Percentiles rank a stretch among this genome's conserved stretches.
phyloP scores from a whole-genome alignment of 345 rosid genomes.

The Iberis pinnata region DNA sequence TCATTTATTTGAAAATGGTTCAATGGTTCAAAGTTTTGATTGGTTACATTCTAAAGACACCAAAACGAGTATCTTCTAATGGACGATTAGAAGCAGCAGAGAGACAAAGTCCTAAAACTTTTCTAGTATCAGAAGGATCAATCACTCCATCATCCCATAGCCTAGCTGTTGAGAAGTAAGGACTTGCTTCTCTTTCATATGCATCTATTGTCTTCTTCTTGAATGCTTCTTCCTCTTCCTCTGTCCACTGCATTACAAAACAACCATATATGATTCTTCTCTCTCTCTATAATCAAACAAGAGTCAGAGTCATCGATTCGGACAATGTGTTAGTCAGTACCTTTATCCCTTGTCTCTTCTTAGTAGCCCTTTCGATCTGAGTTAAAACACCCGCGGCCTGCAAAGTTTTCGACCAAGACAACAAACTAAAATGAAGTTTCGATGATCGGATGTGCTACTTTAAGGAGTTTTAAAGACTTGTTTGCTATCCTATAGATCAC shows the following conservation, averaged over 20 bases:
- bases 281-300: not conserved
- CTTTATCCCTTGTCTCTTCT: conserved; percentile 77
- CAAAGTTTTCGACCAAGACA: not conserved
- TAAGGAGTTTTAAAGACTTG: not conserved
- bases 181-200: conserved; percentile 71
- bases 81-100: conserved; percentile 62
- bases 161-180: conserved; percentile 82
- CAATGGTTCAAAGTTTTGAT: no score
- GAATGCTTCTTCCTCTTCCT: conserved; percentile 65
- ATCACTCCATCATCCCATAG: conserved; percentile 97
- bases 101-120: conserved; percentile 56
- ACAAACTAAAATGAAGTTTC: not conserved
- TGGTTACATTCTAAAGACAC: conserved; percentile 87
- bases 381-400: conserved; percentile 96
- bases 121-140: conserved; percentile 86
- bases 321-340: conserved; percentile 28
- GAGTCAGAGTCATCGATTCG: not conserved
- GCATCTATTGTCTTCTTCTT: conserved; percentile 68
- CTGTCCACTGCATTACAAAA: conserved; percentile 52
- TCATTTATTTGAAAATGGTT: conserved; percentile 3
- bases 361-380: conserved; percentile 80
- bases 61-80: conserved; percentile 58
- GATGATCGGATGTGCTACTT: no score
- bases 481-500: no score
- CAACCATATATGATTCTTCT: not conserved